Evolutionary conservation across 2,329 filamentous ascomycete species (phyloP), one percentile per base, ranked within the genome.

Genomic region (Fusarium solani-melongenae): DNA sequence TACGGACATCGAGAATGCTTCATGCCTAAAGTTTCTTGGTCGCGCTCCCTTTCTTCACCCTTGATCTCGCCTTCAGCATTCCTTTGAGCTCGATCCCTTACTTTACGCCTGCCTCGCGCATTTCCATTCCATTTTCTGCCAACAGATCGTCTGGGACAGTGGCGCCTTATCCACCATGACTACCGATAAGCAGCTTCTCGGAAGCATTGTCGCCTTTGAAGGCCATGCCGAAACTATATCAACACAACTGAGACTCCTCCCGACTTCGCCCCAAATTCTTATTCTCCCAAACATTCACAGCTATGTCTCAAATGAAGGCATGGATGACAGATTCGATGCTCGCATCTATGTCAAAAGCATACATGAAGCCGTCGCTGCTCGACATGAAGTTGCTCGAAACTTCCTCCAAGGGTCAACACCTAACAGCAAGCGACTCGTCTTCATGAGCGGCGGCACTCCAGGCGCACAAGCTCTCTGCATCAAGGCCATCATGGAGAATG

Each of bases 141-240:
- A 22, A 57, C 49, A 62, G 65, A 74, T 69, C 62, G 29, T 61
- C 70, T 61, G 63, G 64, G 64, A 69, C 64, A 64, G 67, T 68
- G 67, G 61, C 70, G 62, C 59, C 46, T 75, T 62, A 63, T 63
- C 31, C 46, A 75, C 60, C 56, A 82, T 81, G 80, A 56, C 74
- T 38, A 65, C 64, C 51, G 64, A 76, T 67, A 73, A 75, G 60
- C 72, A 75, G n/a, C 60, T 69, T 34, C 63, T 76, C 55, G 89
- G 89, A 55, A 88, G 85, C 76, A 80, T 92, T 62, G 84, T 92
- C 61, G 89, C 90, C 70, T 86, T 92, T 64, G 90, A 92, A 76
- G 90, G 90, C 7, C 84, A 88, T 34, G 75, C 81, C 27, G 86
- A 90, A 53, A 82, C 84, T 33, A 84, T 92, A 33, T 86, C 87